Percentiles rank a stretch among this genome's conserved stretches.
phyloP scores from a whole-genome alignment of 2,329 filamentous ascomycete species.

The Leptographium radiaticola region DNA sequence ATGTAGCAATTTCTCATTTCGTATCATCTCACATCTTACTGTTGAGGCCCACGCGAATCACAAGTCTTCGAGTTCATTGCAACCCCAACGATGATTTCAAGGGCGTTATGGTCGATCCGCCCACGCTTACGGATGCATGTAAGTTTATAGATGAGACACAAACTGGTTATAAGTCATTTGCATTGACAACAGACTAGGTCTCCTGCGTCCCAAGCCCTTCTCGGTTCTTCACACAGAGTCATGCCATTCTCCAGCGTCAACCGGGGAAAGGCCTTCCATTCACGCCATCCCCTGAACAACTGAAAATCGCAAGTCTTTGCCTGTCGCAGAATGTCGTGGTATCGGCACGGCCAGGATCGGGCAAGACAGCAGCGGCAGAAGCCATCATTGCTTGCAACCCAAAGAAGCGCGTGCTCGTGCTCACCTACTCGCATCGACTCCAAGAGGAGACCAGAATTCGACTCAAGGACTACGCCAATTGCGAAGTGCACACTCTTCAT shows the following conservation, averaged over 20 bases:
- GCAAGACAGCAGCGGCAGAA: not conserved
- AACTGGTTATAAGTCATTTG: not conserved
- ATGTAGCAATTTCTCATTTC: too few relatives aligned
- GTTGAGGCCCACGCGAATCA: too few relatives aligned
- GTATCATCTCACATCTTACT: too few relatives aligned
- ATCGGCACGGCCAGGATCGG: not conserved
- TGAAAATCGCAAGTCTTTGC: not conserved
- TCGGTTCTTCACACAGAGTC: not conserved
- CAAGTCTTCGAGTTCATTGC: too few relatives aligned
- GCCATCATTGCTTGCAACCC: not conserved
- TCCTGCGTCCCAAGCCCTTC: not conserved
- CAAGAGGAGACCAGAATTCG: not conserved
- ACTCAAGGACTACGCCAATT: not conserved
- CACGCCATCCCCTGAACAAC: not conserved
- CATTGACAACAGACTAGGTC: not conserved
- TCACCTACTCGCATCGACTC: not conserved
- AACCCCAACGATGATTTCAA: not conserved
- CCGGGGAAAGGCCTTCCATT: not conserved
- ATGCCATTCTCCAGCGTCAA: not conserved
- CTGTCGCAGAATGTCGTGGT: not conserved
- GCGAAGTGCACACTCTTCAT: not conserved
- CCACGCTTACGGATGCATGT: not conserved
- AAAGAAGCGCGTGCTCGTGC: not conserved
- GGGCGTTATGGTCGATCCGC: not conserved
- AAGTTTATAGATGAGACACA: not conserved